Evolutionary conservation across 1,284 basidiomycete genomes (phyloP), one percentile per base, ranked within the genome.

Genomic region (Bjerkandera adusta): DNA sequence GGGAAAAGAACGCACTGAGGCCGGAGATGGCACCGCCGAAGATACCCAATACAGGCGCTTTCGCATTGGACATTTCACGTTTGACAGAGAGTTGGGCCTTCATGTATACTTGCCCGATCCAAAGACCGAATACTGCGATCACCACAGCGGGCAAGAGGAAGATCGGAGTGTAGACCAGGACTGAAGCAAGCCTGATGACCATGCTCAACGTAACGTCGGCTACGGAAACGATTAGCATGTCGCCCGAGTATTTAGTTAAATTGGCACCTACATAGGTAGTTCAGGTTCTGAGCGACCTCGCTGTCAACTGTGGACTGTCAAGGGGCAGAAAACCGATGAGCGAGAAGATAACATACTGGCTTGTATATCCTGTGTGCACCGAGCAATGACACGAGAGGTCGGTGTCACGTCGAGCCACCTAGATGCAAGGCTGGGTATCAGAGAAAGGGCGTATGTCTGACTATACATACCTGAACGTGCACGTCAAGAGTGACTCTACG

Each of bases 21-120:
- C 87, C 86, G 11, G 74, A 64, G 32, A 89, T 75, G 0, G 83
- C 77, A 16, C 83, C 78, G n/a, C 81, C 79, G 52, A 89, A 81
- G 54, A 83, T 78, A 33, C 76, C 80, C 46, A 85, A 70, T 6
- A 88, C 73, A 0, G 84, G 84, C 1, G 79, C 69, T 48, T 72
- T 75, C 7, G 80, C 76, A 58, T 82, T 84, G 20, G 74, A 77
- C 78, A 81, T 80, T 57, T 84, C 78, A 13, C 81, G 72, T 56
- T 89, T 89, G 38, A 87, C 81, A 13, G 80, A 77, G 10, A 89
- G 69, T 60, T 89, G 86, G n/a, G 81, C 81, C 53, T 77, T 77
- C 58, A 89, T 83, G 53, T 80, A 82, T n/a, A 78, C 58, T 36
- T 64, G 58, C 10, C 67, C 76, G 18, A 72, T 60, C 54, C 67